These are phyloP conservation scores for Lachancea quebecensis DNA, from an alignment of 805 yeast species.

Conservation along the genomic window DNA sequence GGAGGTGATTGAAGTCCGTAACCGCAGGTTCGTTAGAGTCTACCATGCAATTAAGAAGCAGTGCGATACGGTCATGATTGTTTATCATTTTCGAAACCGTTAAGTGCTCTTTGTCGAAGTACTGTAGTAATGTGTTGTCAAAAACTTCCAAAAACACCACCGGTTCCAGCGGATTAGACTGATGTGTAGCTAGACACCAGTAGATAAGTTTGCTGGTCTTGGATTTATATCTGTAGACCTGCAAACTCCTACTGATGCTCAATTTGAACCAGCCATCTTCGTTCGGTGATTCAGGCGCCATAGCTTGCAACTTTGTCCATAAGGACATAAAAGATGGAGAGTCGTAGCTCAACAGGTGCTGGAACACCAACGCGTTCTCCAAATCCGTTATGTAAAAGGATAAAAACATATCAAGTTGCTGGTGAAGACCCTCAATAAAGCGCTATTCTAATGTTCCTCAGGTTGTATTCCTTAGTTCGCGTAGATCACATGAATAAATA, in stretches of 20 bases:
- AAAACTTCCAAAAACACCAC: slow-evolving; percentile 45
- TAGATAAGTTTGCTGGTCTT: slow-evolving; percentile 17
- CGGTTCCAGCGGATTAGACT: slow-evolving; percentile 46
- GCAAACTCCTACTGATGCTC: slow-evolving; percentile 19
- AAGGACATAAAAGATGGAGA: slow-evolving; percentile 25
- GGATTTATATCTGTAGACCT: slow-evolving; percentile 21
- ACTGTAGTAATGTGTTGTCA: slow-evolving; percentile 47
- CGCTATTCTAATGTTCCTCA: too few relatives aligned
- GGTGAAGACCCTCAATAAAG: not conserved
- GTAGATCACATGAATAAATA: not conserved
- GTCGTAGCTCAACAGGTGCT: slow-evolving; percentile 23
- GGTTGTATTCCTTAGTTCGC: not conserved
- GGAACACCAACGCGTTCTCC: slow-evolving; percentile 21
- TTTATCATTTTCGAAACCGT: slow-evolving; percentile 53
- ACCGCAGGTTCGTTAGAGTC: slow-evolving; percentile 70
- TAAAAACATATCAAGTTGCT: slow-evolving; percentile 16
- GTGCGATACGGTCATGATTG: slow-evolving; percentile 62
- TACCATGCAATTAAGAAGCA: slow-evolving; percentile 68
- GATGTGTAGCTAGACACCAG: slow-evolving; percentile 20
- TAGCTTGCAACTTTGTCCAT: slow-evolving; percentile 19
- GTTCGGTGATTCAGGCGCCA: slow-evolving; percentile 16
- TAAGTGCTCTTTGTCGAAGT: slow-evolving; percentile 48
- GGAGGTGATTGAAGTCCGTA: slow-evolving; percentile 59
- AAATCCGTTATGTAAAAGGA: slow-evolving; percentile 27
- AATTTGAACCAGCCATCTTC: slow-evolving; percentile 18